A percentile compares a stretch with the other conserved stretches of the same genome.
phyloP scores from a whole-genome alignment of 169 alveolate species.

The Theileria luwenshuni region DNA sequence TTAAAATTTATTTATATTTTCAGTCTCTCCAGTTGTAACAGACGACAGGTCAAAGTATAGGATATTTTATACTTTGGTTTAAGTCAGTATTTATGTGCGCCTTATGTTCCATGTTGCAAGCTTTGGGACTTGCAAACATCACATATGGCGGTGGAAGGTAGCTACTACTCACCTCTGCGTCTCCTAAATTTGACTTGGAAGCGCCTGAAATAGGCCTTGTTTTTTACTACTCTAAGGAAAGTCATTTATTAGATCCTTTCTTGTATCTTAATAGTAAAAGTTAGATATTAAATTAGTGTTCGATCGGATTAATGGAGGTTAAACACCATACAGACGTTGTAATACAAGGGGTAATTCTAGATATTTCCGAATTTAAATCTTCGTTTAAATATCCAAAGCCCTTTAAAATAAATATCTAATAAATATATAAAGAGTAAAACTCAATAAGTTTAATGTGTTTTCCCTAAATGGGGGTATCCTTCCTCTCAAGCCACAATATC shows the following conservation, averaged over 20 bases:
- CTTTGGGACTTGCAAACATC: background rate
- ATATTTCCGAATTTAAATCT: slow-evolving; percentile 1
- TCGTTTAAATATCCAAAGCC: background rate
- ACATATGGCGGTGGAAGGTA: slow-evolving; percentile 10
- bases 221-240: slow-evolving; percentile 96
- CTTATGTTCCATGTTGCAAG: slow-evolving; percentile 24
- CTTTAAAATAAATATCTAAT: too few relatives aligned
- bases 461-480: slow-evolving; percentile 10
- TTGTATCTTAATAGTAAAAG: background rate
- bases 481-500: slow-evolving; percentile 9
- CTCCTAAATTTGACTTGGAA: slow-evolving; percentile 98
- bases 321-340: slow-evolving; percentile 15
- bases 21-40: slow-evolving; percentile 43
- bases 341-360: background rate
- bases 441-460: background rate
- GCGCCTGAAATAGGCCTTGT: slow-evolving; percentile 98
- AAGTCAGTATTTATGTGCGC: slow-evolving; percentile 36
- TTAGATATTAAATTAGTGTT: too few relatives aligned
- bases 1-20: background rate
- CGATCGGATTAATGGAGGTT: background rate
- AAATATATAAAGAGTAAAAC: slow-evolving; percentile 7
- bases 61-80: slow-evolving; percentile 34
- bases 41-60: slow-evolving; percentile 71
- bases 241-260: slow-evolving; percentile 84
- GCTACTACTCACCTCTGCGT: slow-evolving; percentile 89